These are phyloP conservation scores for Xerocomus minutiporus DNA, from an alignment of 1,284 basidiomycete genomes.

Conservation along the genomic window DNA sequence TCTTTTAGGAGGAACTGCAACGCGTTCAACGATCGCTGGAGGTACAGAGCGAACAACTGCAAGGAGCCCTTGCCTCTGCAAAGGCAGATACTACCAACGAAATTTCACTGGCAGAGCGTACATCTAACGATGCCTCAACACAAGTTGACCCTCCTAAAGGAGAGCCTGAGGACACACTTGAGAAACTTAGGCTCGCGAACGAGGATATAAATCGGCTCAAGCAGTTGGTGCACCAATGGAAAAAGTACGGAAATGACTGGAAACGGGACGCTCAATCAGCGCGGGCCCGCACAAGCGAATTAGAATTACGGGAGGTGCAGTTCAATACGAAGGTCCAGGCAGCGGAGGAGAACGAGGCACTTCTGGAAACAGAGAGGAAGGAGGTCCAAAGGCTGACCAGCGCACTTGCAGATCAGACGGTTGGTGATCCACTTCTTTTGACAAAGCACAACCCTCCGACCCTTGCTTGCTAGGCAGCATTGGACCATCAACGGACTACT, in stretches of 20 bases:
- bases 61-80: constrained; percentile 12
- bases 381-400: constrained; percentile 14
- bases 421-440: constrained; percentile 13
- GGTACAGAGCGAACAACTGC: constrained; percentile 21
- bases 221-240: constrained; percentile 23
- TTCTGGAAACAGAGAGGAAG: constrained; percentile 15
- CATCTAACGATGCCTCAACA: constrained; percentile 5
- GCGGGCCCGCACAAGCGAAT: constrained; percentile 14
- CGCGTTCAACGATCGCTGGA: constrained; percentile 16
- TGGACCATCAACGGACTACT: constrained; percentile 15
- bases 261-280: constrained; percentile 23
- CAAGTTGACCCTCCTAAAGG: constrained; percentile 3
- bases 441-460: neutral
- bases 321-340: constrained; percentile 10
- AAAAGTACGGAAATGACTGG: constrained; percentile 26
- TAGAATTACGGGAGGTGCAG: constrained; percentile 12
- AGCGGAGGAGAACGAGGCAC: constrained; percentile 10
- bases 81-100: constrained; percentile 3
- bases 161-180: constrained; percentile 2
- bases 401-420: constrained; percentile 21
- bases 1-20: constrained; percentile 20
- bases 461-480: constrained; percentile 9
- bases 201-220: constrained; percentile 22
- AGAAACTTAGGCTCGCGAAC: constrained; percentile 19
- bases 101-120: constrained; percentile 1